Conservation (phyloP, 2,329 filamentous ascomycete genomes). For the Fusarium sp. region DNA sequence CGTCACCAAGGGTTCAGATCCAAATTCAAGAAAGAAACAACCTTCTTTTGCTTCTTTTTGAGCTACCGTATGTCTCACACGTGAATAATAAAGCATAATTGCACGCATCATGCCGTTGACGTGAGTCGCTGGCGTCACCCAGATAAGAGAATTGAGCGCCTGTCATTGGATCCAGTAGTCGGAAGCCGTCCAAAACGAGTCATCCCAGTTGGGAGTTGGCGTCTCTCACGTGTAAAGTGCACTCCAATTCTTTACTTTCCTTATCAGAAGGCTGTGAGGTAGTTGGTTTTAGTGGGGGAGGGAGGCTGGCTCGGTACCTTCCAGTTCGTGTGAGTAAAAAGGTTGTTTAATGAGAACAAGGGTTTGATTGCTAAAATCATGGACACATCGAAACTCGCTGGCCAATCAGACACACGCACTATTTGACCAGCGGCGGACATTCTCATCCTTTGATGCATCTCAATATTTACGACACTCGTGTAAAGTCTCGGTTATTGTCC, state of each 20-base stretch:
- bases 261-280: conserved; percentile 31
- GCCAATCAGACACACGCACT: conserved; percentile 10
- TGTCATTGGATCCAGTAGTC: conserved; percentile 17
- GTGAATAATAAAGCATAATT: conserved; percentile 17
- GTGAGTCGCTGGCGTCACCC: conserved; percentile 34
- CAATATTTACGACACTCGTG: not conserved
- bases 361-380: conserved; percentile 36
- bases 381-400: conserved; percentile 21
- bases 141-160: conserved; percentile 16
- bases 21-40: conserved; percentile 8
- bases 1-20: not conserved
- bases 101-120: conserved; percentile 22
- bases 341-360: conserved; percentile 41
- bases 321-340: conserved; percentile 42
- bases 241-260: conserved; percentile 5
- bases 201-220: not conserved
- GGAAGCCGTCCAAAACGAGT: conserved; percentile 12
- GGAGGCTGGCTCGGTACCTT: conserved; percentile 32
- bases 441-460: not conserved
- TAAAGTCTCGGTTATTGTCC: not conserved
- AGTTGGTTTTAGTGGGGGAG: conserved; percentile 28
- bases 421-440: not conserved
- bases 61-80: conserved; percentile 7
- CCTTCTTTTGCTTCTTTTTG: conserved; percentile 11
- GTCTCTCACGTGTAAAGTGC: conserved; percentile 29